Percentiles rank a stretch among this genome's conserved stretches.
Conservation (phyloP, 352 stramenopile species). For the Globisporangium heterothallicum region DNA sequence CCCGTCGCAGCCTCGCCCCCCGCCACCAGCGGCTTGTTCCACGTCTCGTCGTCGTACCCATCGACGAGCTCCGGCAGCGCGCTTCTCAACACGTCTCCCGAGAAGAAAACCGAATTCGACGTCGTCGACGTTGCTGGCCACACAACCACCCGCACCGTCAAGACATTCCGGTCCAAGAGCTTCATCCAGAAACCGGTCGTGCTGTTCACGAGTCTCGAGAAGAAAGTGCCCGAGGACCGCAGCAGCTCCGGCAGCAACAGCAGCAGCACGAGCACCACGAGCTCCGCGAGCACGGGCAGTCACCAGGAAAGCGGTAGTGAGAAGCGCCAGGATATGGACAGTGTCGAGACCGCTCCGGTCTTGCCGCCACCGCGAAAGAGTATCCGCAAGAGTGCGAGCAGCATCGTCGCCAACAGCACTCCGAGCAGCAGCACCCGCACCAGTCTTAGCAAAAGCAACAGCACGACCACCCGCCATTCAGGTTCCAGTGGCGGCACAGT, state of each 20-base stretch:
- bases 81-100: too few species aligned
- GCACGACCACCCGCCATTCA: slow-evolving; percentile 2
- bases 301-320: slow-evolving; percentile 4
- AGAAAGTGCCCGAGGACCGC: slow-evolving; percentile 17
- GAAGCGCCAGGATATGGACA: neutral
- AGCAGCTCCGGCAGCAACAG: slow-evolving; percentile 14
- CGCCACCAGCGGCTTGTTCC: slow-evolving; percentile 20
- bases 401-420: slow-evolving; percentile 16
- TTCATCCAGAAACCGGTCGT: slow-evolving; percentile 16
- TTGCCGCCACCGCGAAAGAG: slow-evolving; percentile 1
- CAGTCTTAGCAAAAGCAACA: slow-evolving; percentile 11
- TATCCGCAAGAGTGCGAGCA: slow-evolving; percentile 17
- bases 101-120: slow-evolving; percentile 23
- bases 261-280: slow-evolving; percentile 20
- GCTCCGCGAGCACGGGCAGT: slow-evolving; percentile 11
- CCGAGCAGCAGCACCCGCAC: slow-evolving; percentile 8
- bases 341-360: neutral
- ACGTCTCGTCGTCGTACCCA: slow-evolving; percentile 18
- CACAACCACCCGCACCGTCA: too few species aligned
- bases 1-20: slow-evolving; percentile 4
- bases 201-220: slow-evolving; percentile 13
- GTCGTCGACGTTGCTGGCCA: slow-evolving; percentile 20
- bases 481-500: slow-evolving; percentile 11
- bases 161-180: slow-evolving; percentile 14
- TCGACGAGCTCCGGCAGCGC: slow-evolving; percentile 17